Base-by-base conservation (phyloP, 768 basidiomycete species). In the Kwoniella bestiolae region DNA sequence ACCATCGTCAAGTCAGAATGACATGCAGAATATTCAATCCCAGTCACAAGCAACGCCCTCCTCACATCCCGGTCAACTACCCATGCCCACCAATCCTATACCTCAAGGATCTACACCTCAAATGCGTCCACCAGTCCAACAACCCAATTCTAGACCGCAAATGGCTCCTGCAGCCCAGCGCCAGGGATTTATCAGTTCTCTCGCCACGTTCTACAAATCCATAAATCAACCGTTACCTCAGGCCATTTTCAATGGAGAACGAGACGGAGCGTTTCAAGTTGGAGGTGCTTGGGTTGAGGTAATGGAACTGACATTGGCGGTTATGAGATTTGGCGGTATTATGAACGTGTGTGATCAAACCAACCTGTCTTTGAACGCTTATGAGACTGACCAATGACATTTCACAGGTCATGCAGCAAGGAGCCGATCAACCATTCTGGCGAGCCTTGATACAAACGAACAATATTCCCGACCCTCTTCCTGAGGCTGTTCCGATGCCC, bases 261-360 rank as follows among this genome's bases (percentile, higher is more conserved):
- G 65, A 25, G 70, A 71, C 16, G 72, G 75, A n/a, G 35, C 44
- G 3, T 45, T 76, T 38, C 65, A 68, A 34, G 55, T 76, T 26
- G 75, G 68, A 2, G 66, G 65, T 25, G 63, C 31, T 9, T 74
- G 70, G 70, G 32, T 76, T 16, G 75, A 76, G 16, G 50, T 73
- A 34, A 65, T 74, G 31, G 72, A 76, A 31, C 45, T 76, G 18
- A 69, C 73, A 52, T 70, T 76, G 72, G 32, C 63, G 2, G 66
- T 73, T 9, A 63, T 76, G 62, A 56, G 67, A 50, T 28, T 45
- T 49, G 68, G 68, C 5, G 75, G 75, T 1, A 63, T 68, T 18
- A 41, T 65, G 25, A 65, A 66, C 16, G 73, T 74, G 51, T 69
- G 71, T 59, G 32, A 11, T 35, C 31, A 12, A 41, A n/a, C n/a